Evolutionary conservation across 2,329 filamentous ascomycete species (phyloP).

Genomic region (Davidsoniella australis): DNA sequence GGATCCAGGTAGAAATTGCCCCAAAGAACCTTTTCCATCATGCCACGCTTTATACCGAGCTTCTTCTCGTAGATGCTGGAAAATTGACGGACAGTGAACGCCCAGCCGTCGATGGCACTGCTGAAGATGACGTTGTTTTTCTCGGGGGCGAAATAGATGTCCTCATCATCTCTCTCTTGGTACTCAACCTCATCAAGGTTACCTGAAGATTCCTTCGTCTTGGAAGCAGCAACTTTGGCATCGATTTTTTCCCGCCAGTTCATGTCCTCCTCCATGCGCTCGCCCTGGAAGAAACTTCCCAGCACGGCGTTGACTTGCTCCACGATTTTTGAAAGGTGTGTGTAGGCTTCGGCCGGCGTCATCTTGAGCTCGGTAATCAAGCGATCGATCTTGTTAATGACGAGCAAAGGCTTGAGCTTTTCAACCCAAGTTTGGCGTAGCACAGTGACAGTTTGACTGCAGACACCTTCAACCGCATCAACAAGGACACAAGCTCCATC

Average conservation of each 20-base stretch:
- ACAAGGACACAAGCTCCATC: slow-evolving; percentile 90
- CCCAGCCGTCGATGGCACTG: slow-evolving; percentile 97
- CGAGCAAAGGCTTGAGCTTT: slow-evolving; percentile 81
- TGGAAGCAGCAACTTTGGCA: slow-evolving; percentile 57
- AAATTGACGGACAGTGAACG: slow-evolving; percentile 91
- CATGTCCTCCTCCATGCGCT: slow-evolving; percentile 95
- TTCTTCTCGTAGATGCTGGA: slow-evolving; percentile 91
- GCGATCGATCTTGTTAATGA: slow-evolving; percentile 97
- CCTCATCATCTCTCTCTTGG: slow-evolving; percentile 85
- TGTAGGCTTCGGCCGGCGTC: slow-evolving; percentile 76
- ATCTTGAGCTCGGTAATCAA: slow-evolving; percentile 88
- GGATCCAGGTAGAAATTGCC: slow-evolving; percentile 93
- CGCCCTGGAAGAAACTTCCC: slow-evolving; percentile 92
- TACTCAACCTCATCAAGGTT: slow-evolving; percentile 50
- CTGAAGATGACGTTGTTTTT: slow-evolving; percentile 99
- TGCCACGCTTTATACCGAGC: slow-evolving; percentile 73
- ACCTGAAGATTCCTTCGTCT: slow-evolving; percentile 35
- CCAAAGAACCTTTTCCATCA: slow-evolving; percentile 90
- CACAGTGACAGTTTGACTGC: slow-evolving; percentile 95
- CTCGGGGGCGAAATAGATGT: slow-evolving; percentile 94
- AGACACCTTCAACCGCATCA: slow-evolving; percentile 93
- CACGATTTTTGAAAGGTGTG: slow-evolving; percentile 71
- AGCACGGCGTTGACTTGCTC: slow-evolving; percentile 96
- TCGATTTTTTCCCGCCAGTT: slow-evolving; percentile 92
- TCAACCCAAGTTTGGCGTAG: slow-evolving; percentile 89